Evolutionary conservation across 2,329 filamentous ascomycete species (phyloP).

Genomic region (Truncatella angustata): DNA sequence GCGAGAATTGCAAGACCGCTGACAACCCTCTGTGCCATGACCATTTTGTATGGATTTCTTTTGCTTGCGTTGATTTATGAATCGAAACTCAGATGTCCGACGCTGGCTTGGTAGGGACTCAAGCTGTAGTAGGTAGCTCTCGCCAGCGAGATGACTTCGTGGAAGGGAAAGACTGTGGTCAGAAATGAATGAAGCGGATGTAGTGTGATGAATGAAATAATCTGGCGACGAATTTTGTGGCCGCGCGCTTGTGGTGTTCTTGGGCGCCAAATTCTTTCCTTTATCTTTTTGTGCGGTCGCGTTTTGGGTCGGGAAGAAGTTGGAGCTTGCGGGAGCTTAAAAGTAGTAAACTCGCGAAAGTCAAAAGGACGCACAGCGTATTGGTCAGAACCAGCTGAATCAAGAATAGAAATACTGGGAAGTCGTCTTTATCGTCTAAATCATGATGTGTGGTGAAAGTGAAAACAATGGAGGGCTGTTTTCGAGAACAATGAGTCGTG

Average conservation of each 20-base stretch:
- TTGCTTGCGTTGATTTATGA: not conserved
- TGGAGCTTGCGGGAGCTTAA: constrained; percentile 8
- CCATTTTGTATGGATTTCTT: constrained; percentile 15
- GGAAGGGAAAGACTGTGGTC: not conserved
- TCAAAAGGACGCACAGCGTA: constrained; percentile 16
- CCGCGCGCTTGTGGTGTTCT: constrained; percentile 9
- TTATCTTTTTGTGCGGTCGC: not conserved
- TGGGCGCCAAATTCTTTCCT: not conserved
- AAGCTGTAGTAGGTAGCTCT: not conserved
- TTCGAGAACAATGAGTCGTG: constrained; percentile 9
- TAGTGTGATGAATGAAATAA: no score
- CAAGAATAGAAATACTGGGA: constrained; percentile 21
- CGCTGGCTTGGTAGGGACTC: constrained; percentile 1
- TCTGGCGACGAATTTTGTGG: not conserved
- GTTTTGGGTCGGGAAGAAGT: constrained; percentile 8
- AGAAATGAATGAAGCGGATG: no score
- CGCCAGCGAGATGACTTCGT: constrained; percentile 4
- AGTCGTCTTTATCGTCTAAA: constrained; percentile 1
- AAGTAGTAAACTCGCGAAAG: not conserved
- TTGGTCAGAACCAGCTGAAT: constrained; percentile 13
- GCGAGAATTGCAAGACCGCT: constrained; percentile 26
- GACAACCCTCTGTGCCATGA: constrained; percentile 11
- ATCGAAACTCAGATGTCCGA: not conserved
- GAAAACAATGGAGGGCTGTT: constrained; percentile 13
- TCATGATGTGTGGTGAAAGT: constrained; percentile 2